Evolutionary conservation across 108 stramenopile species (phyloP), one percentile per base, ranked within the genome.

Genomic region (Thalassiosira profunda): DNA sequence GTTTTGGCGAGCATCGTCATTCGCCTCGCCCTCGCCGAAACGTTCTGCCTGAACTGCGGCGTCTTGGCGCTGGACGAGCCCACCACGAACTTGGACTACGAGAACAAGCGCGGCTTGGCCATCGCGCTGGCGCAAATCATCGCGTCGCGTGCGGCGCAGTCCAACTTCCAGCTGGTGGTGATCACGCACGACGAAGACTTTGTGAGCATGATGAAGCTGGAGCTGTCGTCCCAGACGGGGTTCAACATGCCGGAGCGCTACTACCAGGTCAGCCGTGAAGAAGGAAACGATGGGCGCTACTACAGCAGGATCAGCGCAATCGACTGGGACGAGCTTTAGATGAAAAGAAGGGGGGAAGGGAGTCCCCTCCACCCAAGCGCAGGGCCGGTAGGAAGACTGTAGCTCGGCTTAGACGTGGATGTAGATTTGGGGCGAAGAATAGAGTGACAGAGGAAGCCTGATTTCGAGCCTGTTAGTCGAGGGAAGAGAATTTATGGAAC

Each of bases 121-220:
- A 81, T 94, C 42, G 98, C 98, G 0, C 59, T 99, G 15, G 94
- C 96, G 29, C 90, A 96, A 70, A 94, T 99, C 49, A 97, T 99
- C 67, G 95, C 91, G 12, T 77, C 81, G 6, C 85, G 98, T 21
- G 63, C 87, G 7, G 71, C 83, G 15, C 98, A 99, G 81, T 73
- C 72, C 38, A 98, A 99, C 83, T 99, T 99, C 67, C 99, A 99
- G 83, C 83, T 99, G 43, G 71, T 99, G 30, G 59, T 95, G 43
- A 99, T 99, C 70, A 99, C 99, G 3, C 99, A 99, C 82, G 99
- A 99, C 55, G 97, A 98, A 80, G 98, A 98, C 25, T 99, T 99
- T 79, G 96, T 98, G 7, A 62, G 68, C 18, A 92, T 93, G 90
- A 92, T 98, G 91, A 93, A 95, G 55, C 85, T 84, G 18, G 96